Base-by-base conservation (phyloP, 768 basidiomycete genomes). In the Trametes villosa region DNA sequence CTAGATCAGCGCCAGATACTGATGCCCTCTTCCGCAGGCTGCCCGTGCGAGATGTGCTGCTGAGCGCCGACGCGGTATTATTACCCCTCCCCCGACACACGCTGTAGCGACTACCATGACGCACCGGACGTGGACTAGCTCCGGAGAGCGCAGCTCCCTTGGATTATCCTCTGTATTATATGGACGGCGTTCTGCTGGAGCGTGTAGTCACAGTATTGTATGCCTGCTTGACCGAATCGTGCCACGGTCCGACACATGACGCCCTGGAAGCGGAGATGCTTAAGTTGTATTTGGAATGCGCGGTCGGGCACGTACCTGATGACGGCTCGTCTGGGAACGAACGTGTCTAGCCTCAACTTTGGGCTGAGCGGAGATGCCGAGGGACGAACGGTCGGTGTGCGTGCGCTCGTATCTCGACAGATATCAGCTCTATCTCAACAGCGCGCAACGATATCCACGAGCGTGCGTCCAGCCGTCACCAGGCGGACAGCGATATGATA, bases 41-140 rank as follows among this genome's bases (percentile, higher is more conserved):
- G 88, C 79, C 89, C 89, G 9, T 91, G 89, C 78, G 89, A 91
- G 76, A 83, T 89, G 83, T 86, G 84, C 71, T 89, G 87, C 71
- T 87, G 77, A 59, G 24, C 17, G 18, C 7, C 46, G 22, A 29
- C 47, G 36, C 18, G 29, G 33, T 13, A 22, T 9, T 41, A 20
- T 2, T 4, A 31, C 11, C 26, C 15, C 11, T 40, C 17, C 30
- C 34, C 46, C 11, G 9, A 40, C 17, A 41, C 47, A 50, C 38
- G 41, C 31, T 15, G 48, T 38, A 38, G 13, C 24, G 38, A 33
- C 24, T 20, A 15, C 20, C 38, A 42, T 42, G 38, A 36, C 29
- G 36, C 29, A 11, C 47, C 29, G 38, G 26, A 31, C 29, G 18
- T 33, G 56, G 36, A 6, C n/a, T 8, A 29, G 47, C 46, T 31